Base-by-base conservation (phyloP, 176 grass and related monocot genomes). In the Tuctoria greenei region DNA sequence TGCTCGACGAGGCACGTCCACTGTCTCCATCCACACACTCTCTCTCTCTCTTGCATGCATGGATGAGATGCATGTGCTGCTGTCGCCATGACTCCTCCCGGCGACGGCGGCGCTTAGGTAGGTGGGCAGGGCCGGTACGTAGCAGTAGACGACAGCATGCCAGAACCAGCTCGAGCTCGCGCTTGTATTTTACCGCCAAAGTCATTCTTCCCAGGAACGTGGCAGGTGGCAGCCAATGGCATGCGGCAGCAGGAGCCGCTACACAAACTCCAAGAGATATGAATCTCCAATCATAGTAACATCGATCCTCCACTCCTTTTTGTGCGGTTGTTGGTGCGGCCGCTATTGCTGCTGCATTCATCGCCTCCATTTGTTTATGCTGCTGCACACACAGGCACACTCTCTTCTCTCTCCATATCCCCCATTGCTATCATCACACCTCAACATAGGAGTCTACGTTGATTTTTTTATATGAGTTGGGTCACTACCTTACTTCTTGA, bases 1-100 rank as follows among this genome's bases (percentile, higher is more conserved):
- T 98, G 91, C 89, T 98, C 67, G 95, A 98, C 75, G 91, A 98
- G 95, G 95, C 82, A 98, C 81, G 91, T 94, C 76, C 49, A 23
- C 41, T 16, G 57, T 37, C 23, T 31, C 31, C 31, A 31, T 31
- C 31, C 31, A 31, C 31, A 23, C 41, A n/a, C 51, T 54, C 51
- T 5, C 25, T 34, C 16, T 43, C 66, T 76, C 24, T 43, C 71
- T 24, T 66, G 62, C 80, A 77, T 83, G 71, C 56, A 80, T 61
- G 81, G 40, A 40, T 56, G 47, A 16, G 55, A 5, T 26, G 55
- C 55, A 58, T 58, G 55, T 58, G 55, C 73, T 17, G 74, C 68
- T 64, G 58, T 38, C 36, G 50, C 54, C 68, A 31, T n/a, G 46
- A 31, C 61, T 31, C 59, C 9, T n/a, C 45, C 9, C 67, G 10